Evolutionary conservation across 1,284 basidiomycete genomes (phyloP).

Genomic region (Cystobasidium pallidum): DNA sequence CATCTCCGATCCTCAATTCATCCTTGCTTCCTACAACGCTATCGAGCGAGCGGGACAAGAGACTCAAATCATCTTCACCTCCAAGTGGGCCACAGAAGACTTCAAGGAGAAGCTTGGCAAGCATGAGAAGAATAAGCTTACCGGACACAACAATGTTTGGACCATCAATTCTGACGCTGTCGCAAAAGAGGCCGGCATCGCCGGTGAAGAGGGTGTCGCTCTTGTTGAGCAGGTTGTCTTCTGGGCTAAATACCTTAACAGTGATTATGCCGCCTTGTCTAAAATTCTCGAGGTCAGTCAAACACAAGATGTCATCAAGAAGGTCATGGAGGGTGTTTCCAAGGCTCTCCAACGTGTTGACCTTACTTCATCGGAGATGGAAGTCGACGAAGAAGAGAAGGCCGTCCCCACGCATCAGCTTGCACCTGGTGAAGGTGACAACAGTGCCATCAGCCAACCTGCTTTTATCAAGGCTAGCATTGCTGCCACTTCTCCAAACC

Average conservation of each 20-base stretch:
- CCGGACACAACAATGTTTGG: conserved; percentile 32
- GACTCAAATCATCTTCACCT: conserved; percentile 51
- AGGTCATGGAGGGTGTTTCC: conserved; percentile 44
- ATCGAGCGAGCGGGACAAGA: conserved; percentile 47
- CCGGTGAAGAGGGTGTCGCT: conserved; percentile 33
- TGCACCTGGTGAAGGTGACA: conserved; percentile 47
- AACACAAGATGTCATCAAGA: conserved; percentile 23
- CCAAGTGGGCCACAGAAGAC: conserved; percentile 52
- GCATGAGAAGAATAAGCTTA: conserved; percentile 35
- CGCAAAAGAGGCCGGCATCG: conserved; percentile 38
- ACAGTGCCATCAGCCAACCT: conserved; percentile 46
- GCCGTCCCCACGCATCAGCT: conserved; percentile 44
- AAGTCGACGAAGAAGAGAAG: conserved; percentile 46
- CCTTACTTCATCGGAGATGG: conserved; percentile 54
- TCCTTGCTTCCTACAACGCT: conserved; percentile 52
- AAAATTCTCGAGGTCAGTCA: conserved; percentile 10
- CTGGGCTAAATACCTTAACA: conserved; percentile 41
- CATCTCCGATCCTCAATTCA: conserved; percentile 48
- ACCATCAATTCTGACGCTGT: conserved; percentile 43
- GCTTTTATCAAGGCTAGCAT: conserved; percentile 42
- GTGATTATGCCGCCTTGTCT: conserved; percentile 14
- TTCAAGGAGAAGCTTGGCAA: conserved; percentile 50
- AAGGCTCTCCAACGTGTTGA: conserved; percentile 54
- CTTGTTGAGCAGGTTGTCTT: conserved; percentile 44
- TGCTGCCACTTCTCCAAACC: conserved; percentile 49